These are phyloP conservation scores for Rhododendron kiyosumense DNA, from an alignment of 148 eudicot genomes.

Conservation along the genomic window DNA sequence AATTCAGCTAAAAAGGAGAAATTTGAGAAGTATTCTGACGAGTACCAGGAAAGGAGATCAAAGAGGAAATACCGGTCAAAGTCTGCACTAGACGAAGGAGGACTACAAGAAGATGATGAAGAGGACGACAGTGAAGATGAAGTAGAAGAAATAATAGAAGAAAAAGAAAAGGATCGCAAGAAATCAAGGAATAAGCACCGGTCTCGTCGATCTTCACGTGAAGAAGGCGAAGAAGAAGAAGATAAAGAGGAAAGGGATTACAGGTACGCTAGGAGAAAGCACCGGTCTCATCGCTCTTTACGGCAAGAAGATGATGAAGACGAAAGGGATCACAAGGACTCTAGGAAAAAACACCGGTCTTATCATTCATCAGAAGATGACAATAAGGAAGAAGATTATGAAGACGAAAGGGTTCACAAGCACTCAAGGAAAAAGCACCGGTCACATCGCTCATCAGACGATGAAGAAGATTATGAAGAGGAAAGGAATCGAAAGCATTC, in stretches of 20 bases:
- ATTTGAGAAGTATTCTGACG: slow-evolving; percentile 37
- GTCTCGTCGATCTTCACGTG: slow-evolving; percentile 6
- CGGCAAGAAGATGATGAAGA: background rate
- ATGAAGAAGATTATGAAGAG: slow-evolving; percentile 18
- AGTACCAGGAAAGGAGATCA: slow-evolving; percentile 28
- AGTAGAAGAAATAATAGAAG: background rate
- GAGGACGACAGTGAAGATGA: background rate
- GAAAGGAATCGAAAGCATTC: slow-evolving; percentile 34
- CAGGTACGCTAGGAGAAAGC: background rate
- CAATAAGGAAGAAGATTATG: slow-evolving; percentile 19
- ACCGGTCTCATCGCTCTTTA: background rate
- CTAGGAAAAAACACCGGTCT: background rate
- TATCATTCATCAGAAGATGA: slow-evolving; percentile 12
- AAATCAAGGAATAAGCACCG: slow-evolving; percentile 4
- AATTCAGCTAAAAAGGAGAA: slow-evolving; percentile 22
- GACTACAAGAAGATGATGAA: background rate
- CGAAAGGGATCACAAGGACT: background rate
- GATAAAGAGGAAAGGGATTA: background rate
- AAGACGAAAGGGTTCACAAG: slow-evolving; percentile 30
- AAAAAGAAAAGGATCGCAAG: background rate
- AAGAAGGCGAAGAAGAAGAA: background rate
- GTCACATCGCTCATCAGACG: slow-evolving; percentile 28
- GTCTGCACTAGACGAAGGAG: slow-evolving; percentile 30
- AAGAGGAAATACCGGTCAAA: slow-evolving; percentile 63
- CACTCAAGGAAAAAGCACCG: slow-evolving; percentile 48